Conservation (phyloP, 2,329 filamentous ascomycete genomes). For the Penicillium capsulatum region DNA sequence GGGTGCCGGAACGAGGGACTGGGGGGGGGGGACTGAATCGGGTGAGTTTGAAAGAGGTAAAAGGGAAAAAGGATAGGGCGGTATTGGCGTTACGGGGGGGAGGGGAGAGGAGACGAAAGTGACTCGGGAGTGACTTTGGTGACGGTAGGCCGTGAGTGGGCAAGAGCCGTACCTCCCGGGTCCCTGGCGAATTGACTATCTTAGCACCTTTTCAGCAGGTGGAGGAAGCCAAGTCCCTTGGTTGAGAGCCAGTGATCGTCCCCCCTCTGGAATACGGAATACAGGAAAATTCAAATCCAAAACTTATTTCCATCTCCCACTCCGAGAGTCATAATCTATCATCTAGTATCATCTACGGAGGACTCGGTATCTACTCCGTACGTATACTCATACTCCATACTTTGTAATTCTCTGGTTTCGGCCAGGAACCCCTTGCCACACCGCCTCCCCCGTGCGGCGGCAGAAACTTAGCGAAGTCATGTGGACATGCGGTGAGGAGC, state of each 20-base stretch:
- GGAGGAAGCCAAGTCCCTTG: constrained; percentile 17
- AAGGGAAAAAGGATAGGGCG: constrained; percentile 9
- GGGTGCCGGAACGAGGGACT: constrained; percentile 8
- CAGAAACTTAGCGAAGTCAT: too few species aligned
- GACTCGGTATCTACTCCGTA: too few species aligned
- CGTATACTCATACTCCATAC: too few species aligned
- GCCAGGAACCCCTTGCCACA: too few species aligned
- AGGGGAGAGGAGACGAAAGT: not conserved
- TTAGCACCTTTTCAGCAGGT: constrained; percentile 20
- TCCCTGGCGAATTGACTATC: constrained; percentile 12
- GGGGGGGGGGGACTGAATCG: constrained; percentile 1
- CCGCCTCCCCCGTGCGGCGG: too few species aligned
- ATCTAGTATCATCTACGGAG: too few species aligned
- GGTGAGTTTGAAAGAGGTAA: constrained; percentile 5
- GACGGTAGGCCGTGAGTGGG: not conserved
- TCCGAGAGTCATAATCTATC: too few species aligned
- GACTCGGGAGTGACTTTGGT: not conserved
- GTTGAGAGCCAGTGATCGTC: constrained; percentile 16
- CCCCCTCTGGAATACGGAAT: constrained; percentile 1
- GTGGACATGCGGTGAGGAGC: too few species aligned
- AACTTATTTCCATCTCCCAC: too few species aligned
- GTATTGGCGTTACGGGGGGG: constrained; percentile 15
- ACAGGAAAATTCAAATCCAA: too few species aligned
- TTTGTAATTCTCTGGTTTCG: too few species aligned
- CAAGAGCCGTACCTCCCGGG: too few species aligned